Conservation (phyloP, 2,329 filamentous ascomycete species). For the Nigrospora oryzae region DNA sequence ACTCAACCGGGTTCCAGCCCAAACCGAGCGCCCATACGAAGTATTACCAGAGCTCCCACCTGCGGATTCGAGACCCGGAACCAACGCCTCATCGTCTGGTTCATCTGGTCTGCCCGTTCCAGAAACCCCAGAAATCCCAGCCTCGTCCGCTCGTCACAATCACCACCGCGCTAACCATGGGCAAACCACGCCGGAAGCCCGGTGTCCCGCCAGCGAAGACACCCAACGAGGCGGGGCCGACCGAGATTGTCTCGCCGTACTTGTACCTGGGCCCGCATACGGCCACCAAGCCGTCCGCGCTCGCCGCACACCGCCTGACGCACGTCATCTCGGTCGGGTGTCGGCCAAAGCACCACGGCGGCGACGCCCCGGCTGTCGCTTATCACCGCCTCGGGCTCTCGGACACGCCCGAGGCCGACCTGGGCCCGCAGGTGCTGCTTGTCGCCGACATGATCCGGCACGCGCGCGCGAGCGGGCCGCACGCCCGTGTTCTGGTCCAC, state of each 20-base stretch:
- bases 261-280: slow-evolving; percentile 1
- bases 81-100: too few relatives aligned
- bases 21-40: too few relatives aligned
- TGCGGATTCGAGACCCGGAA: too few relatives aligned
- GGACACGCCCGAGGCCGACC: background rate
- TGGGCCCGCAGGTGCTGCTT: background rate
- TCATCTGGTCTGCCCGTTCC: too few relatives aligned
- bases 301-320: background rate
- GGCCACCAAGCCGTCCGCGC: background rate
- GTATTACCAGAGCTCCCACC: too few relatives aligned
- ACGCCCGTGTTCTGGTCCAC: slow-evolving; percentile 1
- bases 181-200: too few relatives aligned
- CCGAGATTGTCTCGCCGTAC: background rate
- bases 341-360: background rate
- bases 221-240: background rate
- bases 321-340: slow-evolving; percentile 2
- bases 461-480: background rate
- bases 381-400: background rate
- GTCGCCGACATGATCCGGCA: background rate
- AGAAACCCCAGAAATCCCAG: too few relatives aligned
- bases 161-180: too few relatives aligned
- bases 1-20: too few relatives aligned
- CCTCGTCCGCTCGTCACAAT: too few relatives aligned
- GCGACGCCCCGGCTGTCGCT: background rate
- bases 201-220: too few relatives aligned